Base-by-base conservation (phyloP, 2,329 filamentous ascomycete species). In the Penicillium aurantiogriseum region DNA sequence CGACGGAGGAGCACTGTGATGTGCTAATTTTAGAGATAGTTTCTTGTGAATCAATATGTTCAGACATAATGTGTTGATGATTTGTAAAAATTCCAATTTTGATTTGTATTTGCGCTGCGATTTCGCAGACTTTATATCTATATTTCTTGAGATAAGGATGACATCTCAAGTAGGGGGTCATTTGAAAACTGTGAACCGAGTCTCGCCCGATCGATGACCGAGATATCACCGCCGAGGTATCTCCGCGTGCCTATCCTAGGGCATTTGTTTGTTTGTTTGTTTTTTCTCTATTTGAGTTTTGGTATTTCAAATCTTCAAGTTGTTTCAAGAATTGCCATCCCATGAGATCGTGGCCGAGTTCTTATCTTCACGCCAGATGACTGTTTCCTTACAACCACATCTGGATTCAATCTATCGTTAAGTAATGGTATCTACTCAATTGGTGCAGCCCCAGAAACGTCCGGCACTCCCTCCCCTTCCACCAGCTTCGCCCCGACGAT, bases 181-280 rank as follows among this genome's bases (percentile, higher is more conserved):
- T n/a, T 31, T 54, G 33, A 55, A 55, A 55, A 44, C 7, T 50
- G 19, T 56, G 23, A 27, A 33, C 53, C 53, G 53, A 55, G 13
- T n/a, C 31, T 44, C 17, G 11, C 11, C 53, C 53, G 52, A 51
- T 2, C 4, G 27, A 21, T 3, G 2, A 33, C 52, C 52, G 53
- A 56, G 27, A 23, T 44, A 55, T 39, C 1, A n/a, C 53, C 53
- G 46, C 46, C 53, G 46, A 51, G 23, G 3, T 31, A 51, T 55
- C 33, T 38, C 38, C 53, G 46, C 10, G 10, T 36, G n/a, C 29
- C 6, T 44, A 36, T n/a, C 19, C 21, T 15, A n/a, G 10, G 23
- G 33, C n/a, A 27, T 27, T 38, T 25, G 33, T 19, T 4, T 31
- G 27, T 11, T 31, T 31, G 11, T 31, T 31, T 31, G 11, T 10